Percentiles rank a stretch among this genome's conserved stretches.
These are phyloP conservation scores for Trypanosoma platydactyli DNA, from an alignment of 208 protist genomes.

Conservation along the genomic window DNA sequence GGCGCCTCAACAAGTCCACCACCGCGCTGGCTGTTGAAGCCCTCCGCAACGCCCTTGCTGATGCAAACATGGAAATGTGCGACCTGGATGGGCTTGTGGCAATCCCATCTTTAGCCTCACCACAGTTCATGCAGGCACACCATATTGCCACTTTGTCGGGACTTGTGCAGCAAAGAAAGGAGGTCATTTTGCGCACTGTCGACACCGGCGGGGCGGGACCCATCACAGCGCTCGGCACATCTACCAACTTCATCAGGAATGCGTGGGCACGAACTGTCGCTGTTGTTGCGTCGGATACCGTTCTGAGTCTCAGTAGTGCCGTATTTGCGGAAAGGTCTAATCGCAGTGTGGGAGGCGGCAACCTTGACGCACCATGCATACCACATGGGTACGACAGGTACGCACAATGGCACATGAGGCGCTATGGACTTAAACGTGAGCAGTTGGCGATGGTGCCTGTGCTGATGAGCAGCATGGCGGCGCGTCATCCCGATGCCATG, in stretches of 20 bases:
- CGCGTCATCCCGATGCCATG: constrained; percentile 69
- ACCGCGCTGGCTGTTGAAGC: constrained; percentile 45
- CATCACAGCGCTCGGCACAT: constrained; percentile 52
- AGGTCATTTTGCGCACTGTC: constrained; percentile 56
- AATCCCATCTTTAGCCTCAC: constrained; percentile 69
- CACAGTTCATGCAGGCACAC: constrained; percentile 78
- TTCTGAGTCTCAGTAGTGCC: constrained; percentile 27
- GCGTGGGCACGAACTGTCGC: constrained; percentile 43
- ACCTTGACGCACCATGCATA: constrained; percentile 54
- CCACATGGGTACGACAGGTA: constrained; percentile 73
- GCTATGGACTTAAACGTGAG: constrained; percentile 61
- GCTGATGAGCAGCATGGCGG: constrained; percentile 62
- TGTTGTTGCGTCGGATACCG: constrained; percentile 64
- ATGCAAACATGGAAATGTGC: constrained; percentile 46
- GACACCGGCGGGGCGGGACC: constrained; percentile 74
- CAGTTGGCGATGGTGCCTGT: constrained; percentile 79
- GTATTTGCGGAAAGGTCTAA: constrained; percentile 41
- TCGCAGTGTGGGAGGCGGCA: constrained; percentile 34
- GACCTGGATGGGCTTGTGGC: constrained; percentile 76
- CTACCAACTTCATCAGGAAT: constrained; percentile 45
- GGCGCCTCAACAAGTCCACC: constrained; percentile 39
- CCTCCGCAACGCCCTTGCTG: constrained; percentile 43
- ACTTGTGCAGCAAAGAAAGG: constrained; percentile 34
- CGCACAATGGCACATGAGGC: constrained; percentile 74
- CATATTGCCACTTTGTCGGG: constrained; percentile 56